Evolutionary conservation across 1,139 yeast species (phyloP), one percentile per base, ranked within the genome.

Genomic region (Debaryomyces subglobosus): DNA sequence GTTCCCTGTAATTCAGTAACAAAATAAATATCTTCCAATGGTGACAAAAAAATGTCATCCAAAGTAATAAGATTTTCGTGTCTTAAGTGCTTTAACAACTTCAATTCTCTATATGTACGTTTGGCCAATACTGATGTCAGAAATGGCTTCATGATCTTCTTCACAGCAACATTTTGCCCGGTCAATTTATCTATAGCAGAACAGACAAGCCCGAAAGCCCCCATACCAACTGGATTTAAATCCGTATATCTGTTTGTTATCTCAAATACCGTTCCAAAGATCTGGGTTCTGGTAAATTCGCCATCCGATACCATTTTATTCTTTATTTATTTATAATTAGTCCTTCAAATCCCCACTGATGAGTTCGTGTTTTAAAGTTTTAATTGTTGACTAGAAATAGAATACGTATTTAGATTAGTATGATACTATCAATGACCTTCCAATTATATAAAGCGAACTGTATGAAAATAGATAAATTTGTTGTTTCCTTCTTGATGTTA

Each of bases 141-240:
- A 65, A 95, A 94, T 0, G 99, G 99, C 67, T 91, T 94, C 97
- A 94, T 89, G 57, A 94, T 92, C 72, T 94, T 94, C 69, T 94
- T 94, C 53, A 94, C 96, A 39, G 99, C 99, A 43, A 95, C 99
- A 59, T 88, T 89, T 67, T 92, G 97, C 46, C 84, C 87, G 0
- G 97, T 90, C 53, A 91, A 78, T 61, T 87, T 89, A 69, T 94
- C 99, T 49, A 86, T 82, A 1, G 99, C 99, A 5, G 97, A 90
- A 69, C 99, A 94, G 42, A 94, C 99, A 35, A 94, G 81, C 6
- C 99, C 99, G 64, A 94, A 94, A 9, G 99, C 99, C 32, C 99
- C 99, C 99, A 94, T 94, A 1, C 99, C 99, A 44, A 94, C 97
- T 3, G 99, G 99, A 62, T 91, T 94, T 54, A 94, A 78, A 63